Evolutionary conservation across 208 protist genomes (phyloP).

Genomic region (Acanthamoeba sp.): DNA sequence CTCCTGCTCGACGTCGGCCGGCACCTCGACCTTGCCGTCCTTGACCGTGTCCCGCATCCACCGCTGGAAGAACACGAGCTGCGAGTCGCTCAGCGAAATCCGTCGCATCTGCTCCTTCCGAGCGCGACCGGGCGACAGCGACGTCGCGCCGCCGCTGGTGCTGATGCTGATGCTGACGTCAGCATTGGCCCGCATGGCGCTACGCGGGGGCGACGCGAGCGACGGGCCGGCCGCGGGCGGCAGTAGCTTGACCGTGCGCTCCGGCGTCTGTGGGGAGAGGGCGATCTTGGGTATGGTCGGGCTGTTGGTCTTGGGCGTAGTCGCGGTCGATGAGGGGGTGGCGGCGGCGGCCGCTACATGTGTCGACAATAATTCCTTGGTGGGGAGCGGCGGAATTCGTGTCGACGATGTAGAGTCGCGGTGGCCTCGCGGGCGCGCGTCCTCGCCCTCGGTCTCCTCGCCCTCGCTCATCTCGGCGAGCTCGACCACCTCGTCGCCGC

Average conservation of each 20-base stretch:
- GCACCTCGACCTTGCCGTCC: slow-evolving; percentile 25
- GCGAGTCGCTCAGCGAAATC: slow-evolving; percentile 20
- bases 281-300: slow-evolving; percentile 1
- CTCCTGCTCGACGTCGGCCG: slow-evolving; percentile 17
- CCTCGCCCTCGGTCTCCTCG: not conserved
- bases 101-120: not conserved
- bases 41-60: not conserved
- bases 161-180: not conserved
- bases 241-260: not conserved
- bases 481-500: not conserved
- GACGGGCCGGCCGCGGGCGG: not conserved
- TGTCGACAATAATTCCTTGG: too few relatives aligned
- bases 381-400: not conserved
- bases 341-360: too few relatives aligned
- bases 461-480: slow-evolving; percentile 24
- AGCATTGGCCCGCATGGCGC: not conserved
- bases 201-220: not conserved
- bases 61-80: slow-evolving; percentile 26
- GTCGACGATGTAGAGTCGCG: not conserved
- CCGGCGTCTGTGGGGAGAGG: not conserved
- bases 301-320: not conserved
- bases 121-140: not conserved
- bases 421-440: not conserved
- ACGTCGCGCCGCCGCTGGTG: too few relatives aligned
- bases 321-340: not conserved